Percentiles rank a stretch among this genome's conserved stretches.
Conservation (phyloP, 202 grass and related monocot species). For the Panicum hallii region DNA sequence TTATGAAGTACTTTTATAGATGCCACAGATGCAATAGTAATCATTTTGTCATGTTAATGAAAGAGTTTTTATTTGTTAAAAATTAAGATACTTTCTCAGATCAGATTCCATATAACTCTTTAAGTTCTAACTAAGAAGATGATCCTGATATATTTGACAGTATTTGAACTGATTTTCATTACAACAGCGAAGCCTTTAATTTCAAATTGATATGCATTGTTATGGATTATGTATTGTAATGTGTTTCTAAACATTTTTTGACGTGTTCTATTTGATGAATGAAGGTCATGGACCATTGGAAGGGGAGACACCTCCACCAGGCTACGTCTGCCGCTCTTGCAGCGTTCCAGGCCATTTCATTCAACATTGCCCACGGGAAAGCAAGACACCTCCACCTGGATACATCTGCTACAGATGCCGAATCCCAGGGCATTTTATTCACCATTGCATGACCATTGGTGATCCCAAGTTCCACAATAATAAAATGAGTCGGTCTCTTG, state of each 20-base stretch:
- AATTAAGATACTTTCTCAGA: neutral
- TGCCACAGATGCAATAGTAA: neutral
- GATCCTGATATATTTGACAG: neutral
- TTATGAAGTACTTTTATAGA: neutral
- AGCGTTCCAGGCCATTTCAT: slow-evolving; percentile 65
- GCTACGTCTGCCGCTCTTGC: slow-evolving; percentile 57
- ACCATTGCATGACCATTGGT: slow-evolving; percentile 52
- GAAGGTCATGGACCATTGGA: slow-evolving; percentile 60
- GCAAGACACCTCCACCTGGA: slow-evolving; percentile 64
- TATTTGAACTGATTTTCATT: neutral
- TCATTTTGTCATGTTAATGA: neutral
- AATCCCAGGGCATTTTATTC: slow-evolving; percentile 65
- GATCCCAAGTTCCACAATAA: slow-evolving; percentile 51
- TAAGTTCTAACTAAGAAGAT: neutral
- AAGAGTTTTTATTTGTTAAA: neutral
- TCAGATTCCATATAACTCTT: neutral
- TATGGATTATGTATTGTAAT: slow-evolving; percentile 15
- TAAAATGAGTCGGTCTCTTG: slow-evolving; percentile 38
- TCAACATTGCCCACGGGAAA: slow-evolving; percentile 54
- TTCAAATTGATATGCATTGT: neutral
- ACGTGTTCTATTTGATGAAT: slow-evolving; percentile 29
- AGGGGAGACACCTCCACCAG: slow-evolving; percentile 61
- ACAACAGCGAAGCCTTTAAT: neutral
- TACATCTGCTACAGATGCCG: slow-evolving; percentile 58
- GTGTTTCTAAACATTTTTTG: neutral